A percentile compares a stretch with the other conserved stretches of the same genome.
phyloP scores from a whole-genome alignment of 495 filamentous ascomycete genomes.

The Talaromyces trachyspermus region DNA sequence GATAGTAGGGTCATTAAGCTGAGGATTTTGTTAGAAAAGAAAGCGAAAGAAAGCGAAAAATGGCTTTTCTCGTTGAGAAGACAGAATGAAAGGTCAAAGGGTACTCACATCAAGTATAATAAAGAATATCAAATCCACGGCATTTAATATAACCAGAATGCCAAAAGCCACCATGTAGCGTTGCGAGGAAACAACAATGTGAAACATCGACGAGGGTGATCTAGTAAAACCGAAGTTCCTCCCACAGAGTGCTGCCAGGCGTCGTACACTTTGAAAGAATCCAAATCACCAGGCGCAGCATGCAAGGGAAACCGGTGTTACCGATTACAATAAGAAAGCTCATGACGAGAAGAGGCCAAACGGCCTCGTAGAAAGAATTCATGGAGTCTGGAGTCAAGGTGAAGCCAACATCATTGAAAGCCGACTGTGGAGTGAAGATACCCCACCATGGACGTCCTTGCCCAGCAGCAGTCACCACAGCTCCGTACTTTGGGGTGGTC shows the following conservation, averaged over 20 bases:
- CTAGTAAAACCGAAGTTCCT: constrained; percentile 86
- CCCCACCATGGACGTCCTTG: constrained; percentile 79
- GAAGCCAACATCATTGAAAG: constrained; percentile 85
- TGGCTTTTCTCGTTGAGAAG: too few relatives aligned
- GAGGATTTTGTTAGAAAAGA: constrained; percentile 17
- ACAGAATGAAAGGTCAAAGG: neutral
- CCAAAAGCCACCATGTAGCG: constrained; percentile 97
- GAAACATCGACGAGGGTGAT: constrained; percentile 92
- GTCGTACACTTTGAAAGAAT: constrained; percentile 50
- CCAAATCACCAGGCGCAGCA: constrained; percentile 90
- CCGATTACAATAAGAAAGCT: constrained; percentile 82
- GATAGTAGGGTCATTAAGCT: constrained; percentile 60
- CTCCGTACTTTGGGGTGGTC: constrained; percentile 44
- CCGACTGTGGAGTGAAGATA: constrained; percentile 74
- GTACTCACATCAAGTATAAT: constrained; percentile 75
- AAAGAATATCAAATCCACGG: constrained; percentile 78
- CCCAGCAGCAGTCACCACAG: constrained; percentile 52
- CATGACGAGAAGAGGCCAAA: constrained; percentile 66
- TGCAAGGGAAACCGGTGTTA: constrained; percentile 90
- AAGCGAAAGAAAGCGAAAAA: constrained; percentile 14
- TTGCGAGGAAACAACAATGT: constrained; percentile 82
- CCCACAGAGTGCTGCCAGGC: constrained; percentile 60
- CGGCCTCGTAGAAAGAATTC: constrained; percentile 71
- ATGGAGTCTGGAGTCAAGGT: constrained; percentile 90
- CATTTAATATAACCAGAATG: constrained; percentile 75